Conservation (phyloP, 2,329 filamentous ascomycete genomes). For the Xylaria sp. region DNA sequence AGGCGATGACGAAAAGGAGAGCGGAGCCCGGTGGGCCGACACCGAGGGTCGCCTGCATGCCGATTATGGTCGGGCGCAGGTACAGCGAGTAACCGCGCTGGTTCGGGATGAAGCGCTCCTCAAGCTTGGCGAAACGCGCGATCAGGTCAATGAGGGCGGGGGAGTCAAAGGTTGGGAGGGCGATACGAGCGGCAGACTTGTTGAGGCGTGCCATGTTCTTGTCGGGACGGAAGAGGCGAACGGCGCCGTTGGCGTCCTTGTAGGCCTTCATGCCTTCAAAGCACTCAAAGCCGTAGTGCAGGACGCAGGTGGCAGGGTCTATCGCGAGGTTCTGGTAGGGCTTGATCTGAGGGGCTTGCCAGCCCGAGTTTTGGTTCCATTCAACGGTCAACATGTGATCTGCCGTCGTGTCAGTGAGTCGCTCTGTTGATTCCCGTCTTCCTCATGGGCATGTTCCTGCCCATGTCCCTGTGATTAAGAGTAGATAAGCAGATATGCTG, state of each 20-base stretch:
- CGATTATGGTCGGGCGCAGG: conserved; percentile 93
- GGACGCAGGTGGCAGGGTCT: conserved; percentile 92
- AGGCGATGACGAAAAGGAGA: conserved; percentile 90
- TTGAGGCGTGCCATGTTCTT: conserved; percentile 96
- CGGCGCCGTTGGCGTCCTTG: conserved; percentile 71
- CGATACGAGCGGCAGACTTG: conserved; percentile 84
- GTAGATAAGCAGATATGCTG: conserved; percentile 20
- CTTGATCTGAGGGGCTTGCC: conserved; percentile 75
- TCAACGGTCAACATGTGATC: conserved; percentile 97
- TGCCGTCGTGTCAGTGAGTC: conserved; percentile 33
- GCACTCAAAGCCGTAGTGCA: conserved; percentile 97
- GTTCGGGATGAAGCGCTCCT: conserved; percentile 84
- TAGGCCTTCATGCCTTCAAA: conserved; percentile 99
- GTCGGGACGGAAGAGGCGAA: conserved; percentile 88
- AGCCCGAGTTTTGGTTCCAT: conserved; percentile 82
- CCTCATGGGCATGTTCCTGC: neutral
- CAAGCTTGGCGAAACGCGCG: conserved; percentile 69
- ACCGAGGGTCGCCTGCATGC: conserved; percentile 89
- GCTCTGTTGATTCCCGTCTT: neutral
- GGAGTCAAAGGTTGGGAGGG: conserved; percentile 78
- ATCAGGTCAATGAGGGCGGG: conserved; percentile 75
- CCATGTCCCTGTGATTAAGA: too few relatives aligned
- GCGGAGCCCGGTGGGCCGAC: conserved; percentile 89
- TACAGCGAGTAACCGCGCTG: conserved; percentile 89
- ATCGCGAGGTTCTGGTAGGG: conserved; percentile 97